Percentiles rank a stretch among this genome's conserved stretches.
Conservation (phyloP, 768 basidiomycete species). For the Boletus coccyginus region DNA sequence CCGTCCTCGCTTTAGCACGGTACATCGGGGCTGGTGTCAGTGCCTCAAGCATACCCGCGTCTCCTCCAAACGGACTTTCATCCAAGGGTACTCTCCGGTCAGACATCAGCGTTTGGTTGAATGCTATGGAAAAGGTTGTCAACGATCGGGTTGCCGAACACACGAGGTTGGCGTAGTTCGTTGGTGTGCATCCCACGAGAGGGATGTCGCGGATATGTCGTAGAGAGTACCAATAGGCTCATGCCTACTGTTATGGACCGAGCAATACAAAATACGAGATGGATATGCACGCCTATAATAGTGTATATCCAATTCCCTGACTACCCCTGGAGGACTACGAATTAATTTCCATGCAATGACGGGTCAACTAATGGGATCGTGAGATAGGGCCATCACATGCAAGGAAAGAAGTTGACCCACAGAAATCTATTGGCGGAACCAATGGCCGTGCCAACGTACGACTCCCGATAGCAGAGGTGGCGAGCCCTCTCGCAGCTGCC, state of each 20-base stretch:
- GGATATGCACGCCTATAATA: neutral
- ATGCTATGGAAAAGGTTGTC: slow-evolving; percentile 81
- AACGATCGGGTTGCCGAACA: slow-evolving; percentile 52
- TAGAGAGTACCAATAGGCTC: neutral
- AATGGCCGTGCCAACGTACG: neutral
- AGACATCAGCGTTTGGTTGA: slow-evolving; percentile 70
- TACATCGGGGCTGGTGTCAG: slow-evolving; percentile 59
- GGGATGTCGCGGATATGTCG: neutral
- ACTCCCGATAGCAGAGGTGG: slow-evolving; percentile 1
- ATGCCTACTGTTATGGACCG: neutral
- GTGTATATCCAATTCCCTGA: slow-evolving; percentile 4
- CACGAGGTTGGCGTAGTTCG: slow-evolving; percentile 39
- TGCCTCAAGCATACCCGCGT: slow-evolving; percentile 13
- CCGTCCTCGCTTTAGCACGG: slow-evolving; percentile 86
- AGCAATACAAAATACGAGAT: neutral
- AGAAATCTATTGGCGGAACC: slow-evolving; percentile 19
- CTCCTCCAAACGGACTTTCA: slow-evolving; percentile 3
- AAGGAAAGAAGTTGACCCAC: slow-evolving; percentile 15
- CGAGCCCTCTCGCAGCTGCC: slow-evolving; percentile 2
- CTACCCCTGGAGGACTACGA: neutral
- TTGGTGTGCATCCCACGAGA: neutral
- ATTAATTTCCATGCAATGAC: slow-evolving; percentile 19
- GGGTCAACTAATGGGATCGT: slow-evolving; percentile 20
- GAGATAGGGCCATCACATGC: neutral
- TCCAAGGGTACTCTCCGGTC: slow-evolving; percentile 16